These are phyloP conservation scores for Nakazawaea wickerhamii DNA, from an alignment of 805 yeast species.

Conservation along the genomic window DNA sequence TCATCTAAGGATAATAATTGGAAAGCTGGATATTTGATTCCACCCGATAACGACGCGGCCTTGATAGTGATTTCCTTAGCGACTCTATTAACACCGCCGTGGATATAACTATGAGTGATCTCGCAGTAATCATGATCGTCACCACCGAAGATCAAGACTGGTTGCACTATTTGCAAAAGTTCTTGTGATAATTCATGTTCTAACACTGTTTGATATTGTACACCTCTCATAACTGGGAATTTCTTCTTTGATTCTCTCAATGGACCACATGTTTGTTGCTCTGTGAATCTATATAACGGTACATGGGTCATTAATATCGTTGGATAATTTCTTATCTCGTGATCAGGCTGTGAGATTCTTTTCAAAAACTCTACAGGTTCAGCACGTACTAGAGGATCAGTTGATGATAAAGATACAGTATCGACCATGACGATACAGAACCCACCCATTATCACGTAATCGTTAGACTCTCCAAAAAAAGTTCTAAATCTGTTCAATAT, in stretches of 20 bases:
- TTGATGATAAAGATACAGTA: slow-evolving; percentile 68
- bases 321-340: slow-evolving; percentile 36
- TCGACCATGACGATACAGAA: slow-evolving; percentile 78
- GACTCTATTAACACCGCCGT: slow-evolving; percentile 16
- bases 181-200: slow-evolving; percentile 53
- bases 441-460: slow-evolving; percentile 49
- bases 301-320: slow-evolving; percentile 78
- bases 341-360: slow-evolving; percentile 22
- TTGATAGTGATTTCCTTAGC: slow-evolving; percentile 83
- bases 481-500: slow-evolving; percentile 60
- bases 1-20: slow-evolving; percentile 72
- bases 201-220: slow-evolving; percentile 88
- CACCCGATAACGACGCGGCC: slow-evolving; percentile 90
- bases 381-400: slow-evolving; percentile 36
- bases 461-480: slow-evolving; percentile 69
- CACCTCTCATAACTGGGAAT: slow-evolving; percentile 71
- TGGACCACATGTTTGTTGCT: slow-evolving; percentile 65
- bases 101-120: slow-evolving; percentile 43
- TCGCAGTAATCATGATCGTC: slow-evolving; percentile 98
- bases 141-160: slow-evolving; percentile 75
- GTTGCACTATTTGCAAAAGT: slow-evolving; percentile 54
- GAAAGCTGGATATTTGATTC: slow-evolving; percentile 78
- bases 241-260: slow-evolving; percentile 56
- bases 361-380: slow-evolving; percentile 51
- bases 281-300: slow-evolving; percentile 72